Conservation (phyloP, 176 grass and related monocot genomes). For the Zea mays region DNA sequence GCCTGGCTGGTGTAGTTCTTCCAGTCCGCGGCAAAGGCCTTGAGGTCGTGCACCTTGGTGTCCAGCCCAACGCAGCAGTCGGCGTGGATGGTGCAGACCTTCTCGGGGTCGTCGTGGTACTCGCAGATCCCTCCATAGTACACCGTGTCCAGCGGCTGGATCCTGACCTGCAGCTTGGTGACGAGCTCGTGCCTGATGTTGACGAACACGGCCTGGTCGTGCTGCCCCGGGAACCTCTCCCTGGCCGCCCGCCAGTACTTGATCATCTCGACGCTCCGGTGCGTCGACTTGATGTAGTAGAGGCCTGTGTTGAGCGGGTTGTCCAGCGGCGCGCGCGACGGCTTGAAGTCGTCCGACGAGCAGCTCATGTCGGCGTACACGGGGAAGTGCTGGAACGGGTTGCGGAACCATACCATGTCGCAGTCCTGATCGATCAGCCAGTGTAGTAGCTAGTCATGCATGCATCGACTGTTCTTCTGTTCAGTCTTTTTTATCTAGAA, state of each 20-base stretch:
- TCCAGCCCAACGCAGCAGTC: constrained; percentile 37
- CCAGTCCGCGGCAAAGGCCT: constrained; percentile 30
- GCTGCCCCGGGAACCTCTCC: not conserved
- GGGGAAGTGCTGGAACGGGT: constrained; percentile 54
- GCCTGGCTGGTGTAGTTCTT: constrained; percentile 33
- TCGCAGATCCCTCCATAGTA: constrained; percentile 39
- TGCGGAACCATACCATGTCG: constrained; percentile 56
- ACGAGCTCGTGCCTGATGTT: constrained; percentile 39
- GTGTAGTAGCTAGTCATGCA: too few species aligned
- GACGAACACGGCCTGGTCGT: constrained; percentile 49
- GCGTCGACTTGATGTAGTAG: constrained; percentile 48
- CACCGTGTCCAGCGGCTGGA: not conserved
- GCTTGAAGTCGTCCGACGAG: constrained; percentile 38
- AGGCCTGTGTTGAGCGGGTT: constrained; percentile 56
- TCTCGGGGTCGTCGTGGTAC: constrained; percentile 22
- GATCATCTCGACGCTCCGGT: constrained; percentile 34
- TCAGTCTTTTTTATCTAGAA: too few species aligned
- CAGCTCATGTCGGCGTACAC: constrained; percentile 42
- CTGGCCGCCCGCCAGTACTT: constrained; percentile 40
- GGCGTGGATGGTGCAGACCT: constrained; percentile 46
- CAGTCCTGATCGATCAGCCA: constrained; percentile 37
- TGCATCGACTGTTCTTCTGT: too few species aligned
- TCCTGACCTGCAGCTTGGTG: not conserved
- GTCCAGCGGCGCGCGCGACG: constrained; percentile 6
- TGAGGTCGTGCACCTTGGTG: constrained; percentile 39